Evolutionary conservation across 495 filamentous ascomycete genomes (phyloP).

Genomic region (Aspergillus hancockii): DNA sequence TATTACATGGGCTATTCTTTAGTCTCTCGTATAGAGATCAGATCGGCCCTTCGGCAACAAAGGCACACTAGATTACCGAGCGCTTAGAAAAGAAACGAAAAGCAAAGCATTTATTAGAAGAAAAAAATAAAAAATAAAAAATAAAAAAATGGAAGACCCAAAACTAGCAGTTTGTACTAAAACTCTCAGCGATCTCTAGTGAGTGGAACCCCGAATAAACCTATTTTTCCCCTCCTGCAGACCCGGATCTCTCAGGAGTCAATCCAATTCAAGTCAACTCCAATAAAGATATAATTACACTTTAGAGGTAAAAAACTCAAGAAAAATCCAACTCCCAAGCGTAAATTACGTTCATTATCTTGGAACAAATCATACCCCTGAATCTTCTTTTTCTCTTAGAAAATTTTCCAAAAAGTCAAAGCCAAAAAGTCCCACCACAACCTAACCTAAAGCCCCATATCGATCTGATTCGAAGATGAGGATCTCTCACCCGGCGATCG

Average conservation of each 20-base stretch:
- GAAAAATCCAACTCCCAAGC: too few species aligned
- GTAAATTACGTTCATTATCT: too few species aligned
- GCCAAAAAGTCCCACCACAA: neutral
- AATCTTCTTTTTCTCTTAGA: too few species aligned
- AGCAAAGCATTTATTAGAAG: neutral
- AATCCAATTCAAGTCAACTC: too few species aligned
- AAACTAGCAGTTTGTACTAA: neutral
- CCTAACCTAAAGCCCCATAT: neutral
- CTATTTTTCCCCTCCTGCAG: too few species aligned
- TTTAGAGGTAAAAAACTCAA: too few species aligned
- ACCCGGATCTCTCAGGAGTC: neutral
- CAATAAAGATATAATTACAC: too few species aligned
- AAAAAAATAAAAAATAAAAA: neutral
- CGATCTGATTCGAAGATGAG: neutral
- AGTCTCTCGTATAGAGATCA: neutral
- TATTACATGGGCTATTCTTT: neutral
- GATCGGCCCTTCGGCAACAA: neutral
- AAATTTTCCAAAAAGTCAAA: neutral
- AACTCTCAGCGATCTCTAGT: neutral
- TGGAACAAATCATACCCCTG: neutral
- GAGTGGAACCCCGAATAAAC: neutral
- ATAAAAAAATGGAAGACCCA: neutral
- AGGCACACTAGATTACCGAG: neutral
- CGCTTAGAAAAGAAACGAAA: neutral
- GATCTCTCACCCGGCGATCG: constrained; percentile 15